Conservation (phyloP, 306 rosid genomes). For the Psophocarpus tetragonolobus region DNA sequence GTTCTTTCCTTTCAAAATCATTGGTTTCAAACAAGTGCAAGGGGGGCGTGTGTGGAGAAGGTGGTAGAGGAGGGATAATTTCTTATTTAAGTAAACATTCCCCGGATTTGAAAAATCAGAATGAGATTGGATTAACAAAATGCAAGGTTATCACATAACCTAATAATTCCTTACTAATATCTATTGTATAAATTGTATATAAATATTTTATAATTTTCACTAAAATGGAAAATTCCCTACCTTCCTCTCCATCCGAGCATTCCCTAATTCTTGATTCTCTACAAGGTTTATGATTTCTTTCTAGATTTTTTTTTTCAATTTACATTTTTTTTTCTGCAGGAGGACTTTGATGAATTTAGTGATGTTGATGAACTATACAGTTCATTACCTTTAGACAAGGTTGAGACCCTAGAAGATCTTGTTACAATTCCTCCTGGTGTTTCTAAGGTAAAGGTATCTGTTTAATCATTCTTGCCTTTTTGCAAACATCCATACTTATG, state of each 20-base stretch:
- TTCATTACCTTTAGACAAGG: constrained; percentile 85
- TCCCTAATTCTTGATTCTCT: not conserved
- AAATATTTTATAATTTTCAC: not conserved
- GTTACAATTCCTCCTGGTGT: constrained; percentile 77
- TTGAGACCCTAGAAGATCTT: constrained; percentile 93
- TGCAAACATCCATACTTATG: constrained; percentile 34
- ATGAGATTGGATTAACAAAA: not conserved
- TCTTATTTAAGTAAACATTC: not conserved
- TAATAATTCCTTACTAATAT: constrained; percentile 1
- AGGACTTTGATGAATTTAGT: constrained; percentile 82
- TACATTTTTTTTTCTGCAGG: constrained; percentile 48
- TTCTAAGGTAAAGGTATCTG: constrained; percentile 90
- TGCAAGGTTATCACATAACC: not conserved
- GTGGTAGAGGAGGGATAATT: not conserved
- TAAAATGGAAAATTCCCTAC: constrained; percentile 22
- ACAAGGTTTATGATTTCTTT: not conserved
- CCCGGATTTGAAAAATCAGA: not conserved
- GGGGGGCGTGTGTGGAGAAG: constrained; percentile 18
- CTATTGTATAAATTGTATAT: not conserved
- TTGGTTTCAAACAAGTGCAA: not conserved
- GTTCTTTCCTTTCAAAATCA: not conserved
- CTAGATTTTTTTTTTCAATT: constrained; percentile 7
- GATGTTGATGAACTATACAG: constrained; percentile 93
- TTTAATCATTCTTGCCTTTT: not conserved
- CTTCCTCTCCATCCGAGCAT: not conserved